Evolutionary conservation across 2,329 filamentous ascomycete species (phyloP), one percentile per base, ranked within the genome.

Genomic region (Colletotrichum spinosum): DNA sequence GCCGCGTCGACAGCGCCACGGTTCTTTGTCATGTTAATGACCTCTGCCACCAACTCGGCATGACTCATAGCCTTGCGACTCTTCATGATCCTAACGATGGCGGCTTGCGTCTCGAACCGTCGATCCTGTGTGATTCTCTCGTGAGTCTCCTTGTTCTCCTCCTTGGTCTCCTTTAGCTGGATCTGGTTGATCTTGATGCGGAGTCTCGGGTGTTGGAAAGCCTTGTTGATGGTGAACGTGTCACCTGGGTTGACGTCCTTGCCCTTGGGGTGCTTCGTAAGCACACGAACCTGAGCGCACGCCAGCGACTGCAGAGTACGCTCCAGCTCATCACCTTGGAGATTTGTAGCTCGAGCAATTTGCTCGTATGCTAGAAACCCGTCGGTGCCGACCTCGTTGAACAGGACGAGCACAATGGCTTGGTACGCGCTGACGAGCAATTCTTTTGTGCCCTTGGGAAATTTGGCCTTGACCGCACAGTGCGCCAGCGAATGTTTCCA

Each of bases 101-200:
- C 95, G 1, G 96, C 96, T 78, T 99, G 96, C 0, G 94, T 97
- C 81, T 99, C 97, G 73, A 97, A 97, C 74, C 97, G 93, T 55
- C 96, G 84, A 75, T 99, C 96, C 56, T 92, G 91, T 0, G 90
- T 90, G 5, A 99, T 93, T 48, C 93, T 88, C 77, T 97, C 91
- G 78, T 98, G 94, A 1, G 94, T 98, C 72, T 92, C 93, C 78
- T 94, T 92, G 80, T 97, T 97, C 79, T 99, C 96, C 74, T 95
- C 92, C 72, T 92, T 92, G 1, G 96, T 98, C 80, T 99, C 96
- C 79, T 96, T 97, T 55, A 97, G 86, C 79, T 99, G 96, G 71
- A 99, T 96, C 79, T 97, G 95, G 80, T 98, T 99, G 83, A 99
- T 97, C 83, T 99, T 99, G 80, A 99, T 90, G 61, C 94, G 89